Evolutionary conservation across 1,284 basidiomycete species (phyloP), one percentile per base, ranked within the genome.

Genomic region (Microbotryum saponariae): DNA sequence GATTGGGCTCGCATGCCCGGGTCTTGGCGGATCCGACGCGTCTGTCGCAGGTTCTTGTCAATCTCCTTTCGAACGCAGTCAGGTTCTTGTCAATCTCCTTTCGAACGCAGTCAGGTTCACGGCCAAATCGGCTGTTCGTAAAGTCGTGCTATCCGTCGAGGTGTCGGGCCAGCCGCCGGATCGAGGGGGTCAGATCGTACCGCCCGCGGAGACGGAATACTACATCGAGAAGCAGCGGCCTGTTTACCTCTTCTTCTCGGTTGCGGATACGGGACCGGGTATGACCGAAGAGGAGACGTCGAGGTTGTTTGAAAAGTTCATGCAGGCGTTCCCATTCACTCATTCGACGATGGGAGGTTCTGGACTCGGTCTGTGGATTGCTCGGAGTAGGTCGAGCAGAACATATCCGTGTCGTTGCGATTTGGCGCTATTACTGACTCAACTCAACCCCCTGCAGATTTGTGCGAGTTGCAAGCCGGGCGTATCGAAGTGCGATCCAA

Each of bases 21-120:
- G 63, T 65, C 23, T 61, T 62, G 20, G 63, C 63, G 7, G 63
- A 65, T 44, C 63, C 63, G 27, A 42, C 23, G 18, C 9, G 8
- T 5, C 47, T 61, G 21, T 61, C 61, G 4, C 59, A 61, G 23
- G 55, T 59, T 25, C 54, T 62, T 33, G 14, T 64, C 55, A 64
- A 66, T 49, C 55, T 66, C 27, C 46, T 64, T 25, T 56, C 55
- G 21, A 66, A 64, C 42, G 65, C 65, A n/a, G n/a, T n/a, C 59
- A 61, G 23, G 54, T 59, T 25, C 54, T 62, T 33, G 14, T 64
- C 55, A 64, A 66, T 50, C 55, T 66, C 27, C 42, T 64, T 25
- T 56, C 56, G 21, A 67, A 64, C 42, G 65, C 65, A 3, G 62
- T 67, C 21, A 62, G 65, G 18, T 67, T 67, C 53, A 67, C 65